Conservation (phyloP, 352 stramenopile species). For the Phytophthora pseudosyringae region DNA sequence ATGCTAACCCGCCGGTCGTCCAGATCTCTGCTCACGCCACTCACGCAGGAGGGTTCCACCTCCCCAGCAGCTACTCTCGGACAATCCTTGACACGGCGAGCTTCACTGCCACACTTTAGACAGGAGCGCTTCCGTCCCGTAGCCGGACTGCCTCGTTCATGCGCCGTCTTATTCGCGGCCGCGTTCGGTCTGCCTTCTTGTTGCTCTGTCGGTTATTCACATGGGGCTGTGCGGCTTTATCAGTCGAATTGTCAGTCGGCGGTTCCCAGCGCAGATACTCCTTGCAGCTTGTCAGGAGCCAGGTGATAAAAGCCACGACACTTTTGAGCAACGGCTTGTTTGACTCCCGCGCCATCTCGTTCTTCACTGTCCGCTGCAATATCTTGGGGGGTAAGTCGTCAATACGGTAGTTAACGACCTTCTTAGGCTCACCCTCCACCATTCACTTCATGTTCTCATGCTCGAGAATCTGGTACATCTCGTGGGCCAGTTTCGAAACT, state of each 20-base stretch:
- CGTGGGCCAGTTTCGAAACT: slow-evolving; percentile 11
- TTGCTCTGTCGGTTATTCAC: background rate
- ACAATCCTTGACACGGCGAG: slow-evolving; percentile 14
- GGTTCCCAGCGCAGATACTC: slow-evolving; percentile 11
- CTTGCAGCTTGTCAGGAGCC: slow-evolving; percentile 6
- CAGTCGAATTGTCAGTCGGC: background rate
- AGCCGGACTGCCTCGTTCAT: too few species aligned
- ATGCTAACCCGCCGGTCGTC: too few species aligned
- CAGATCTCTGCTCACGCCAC: slow-evolving; percentile 12
- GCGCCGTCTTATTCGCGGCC: background rate
- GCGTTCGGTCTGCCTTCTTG: background rate
- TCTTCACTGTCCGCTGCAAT: background rate
- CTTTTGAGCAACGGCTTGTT: slow-evolving; percentile 11
- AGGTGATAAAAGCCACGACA: slow-evolving; percentile 17
- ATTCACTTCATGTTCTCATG: slow-evolving; percentile 18
- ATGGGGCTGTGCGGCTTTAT: background rate
- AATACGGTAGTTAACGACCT: slow-evolving; percentile 5
- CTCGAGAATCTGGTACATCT: slow-evolving; percentile 17
- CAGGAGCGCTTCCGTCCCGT: slow-evolving; percentile 2
- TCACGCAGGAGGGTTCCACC: slow-evolving; percentile 9
- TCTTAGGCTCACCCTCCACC: slow-evolving; percentile 7
- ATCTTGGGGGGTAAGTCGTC: background rate
- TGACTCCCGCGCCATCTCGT: background rate
- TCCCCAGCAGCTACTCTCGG: background rate
- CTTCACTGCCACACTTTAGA: slow-evolving; percentile 1